phyloP scores from a whole-genome alignment of 2,329 filamentous ascomycete genomes.

The Arthrobotrys pseudoclavata region DNA sequence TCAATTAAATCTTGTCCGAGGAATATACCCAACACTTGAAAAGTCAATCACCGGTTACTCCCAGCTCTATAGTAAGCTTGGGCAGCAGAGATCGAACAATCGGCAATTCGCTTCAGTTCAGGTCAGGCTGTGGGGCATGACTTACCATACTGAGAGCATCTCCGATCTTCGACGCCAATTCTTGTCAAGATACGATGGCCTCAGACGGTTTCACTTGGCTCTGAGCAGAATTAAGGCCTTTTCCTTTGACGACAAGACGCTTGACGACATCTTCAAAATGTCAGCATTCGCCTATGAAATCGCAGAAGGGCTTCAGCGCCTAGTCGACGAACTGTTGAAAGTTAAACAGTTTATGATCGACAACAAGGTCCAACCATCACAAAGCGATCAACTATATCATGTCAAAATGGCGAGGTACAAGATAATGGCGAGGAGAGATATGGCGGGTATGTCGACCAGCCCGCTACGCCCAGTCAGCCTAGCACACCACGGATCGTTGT shows the following conservation, averaged over 20 bases:
- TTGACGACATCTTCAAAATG: not conserved
- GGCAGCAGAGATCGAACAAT: too few species aligned
- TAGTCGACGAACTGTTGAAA: not conserved
- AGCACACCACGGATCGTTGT: not conserved
- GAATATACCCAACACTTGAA: not conserved
- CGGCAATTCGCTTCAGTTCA: not conserved
- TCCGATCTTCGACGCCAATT: not conserved
- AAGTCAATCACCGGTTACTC: constrained; percentile 3
- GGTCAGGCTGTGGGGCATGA: not conserved
- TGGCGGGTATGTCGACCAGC: not conserved
- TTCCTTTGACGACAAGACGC: not conserved
- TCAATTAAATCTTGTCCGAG: not conserved
- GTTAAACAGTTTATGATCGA: not conserved
- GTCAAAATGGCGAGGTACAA: not conserved
- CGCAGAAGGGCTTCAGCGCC: not conserved
- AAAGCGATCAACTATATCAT: not conserved
- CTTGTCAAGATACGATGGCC: not conserved
- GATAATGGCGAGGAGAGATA: not conserved
- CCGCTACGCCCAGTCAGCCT: too few species aligned
- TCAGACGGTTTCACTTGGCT: not conserved
- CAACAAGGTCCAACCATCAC: not conserved
- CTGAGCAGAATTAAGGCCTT: not conserved
- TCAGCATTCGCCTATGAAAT: not conserved
- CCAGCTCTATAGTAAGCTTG: not conserved
- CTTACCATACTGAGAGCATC: not conserved